Percentiles rank a stretch among this genome's conserved stretches.
These are phyloP conservation scores for Apiotrichum domesticum DNA, from an alignment of 1,284 basidiomycete genomes.

Conservation along the genomic window DNA sequence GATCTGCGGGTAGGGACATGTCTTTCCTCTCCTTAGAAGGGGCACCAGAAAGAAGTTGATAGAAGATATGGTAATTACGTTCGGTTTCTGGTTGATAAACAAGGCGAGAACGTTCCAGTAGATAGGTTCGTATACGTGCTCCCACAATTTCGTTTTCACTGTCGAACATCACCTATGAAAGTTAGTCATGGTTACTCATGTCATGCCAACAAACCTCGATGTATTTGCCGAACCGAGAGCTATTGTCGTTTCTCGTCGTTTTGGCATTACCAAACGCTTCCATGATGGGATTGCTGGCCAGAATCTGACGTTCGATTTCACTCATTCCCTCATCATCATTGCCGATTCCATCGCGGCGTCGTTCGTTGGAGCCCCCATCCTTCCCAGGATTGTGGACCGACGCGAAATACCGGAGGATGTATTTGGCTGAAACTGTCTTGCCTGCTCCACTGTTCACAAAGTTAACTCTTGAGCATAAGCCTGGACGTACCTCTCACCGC, in stretches of 20 bases:
- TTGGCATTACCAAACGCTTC: slow-evolving; percentile 99
- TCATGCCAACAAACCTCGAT: slow-evolving; percentile 66
- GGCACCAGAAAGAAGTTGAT: slow-evolving; percentile 95
- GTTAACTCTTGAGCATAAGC: not conserved
- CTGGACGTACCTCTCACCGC: slow-evolving; percentile 78
- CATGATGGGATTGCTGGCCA: slow-evolving; percentile 97
- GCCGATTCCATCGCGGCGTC: slow-evolving; percentile 20
- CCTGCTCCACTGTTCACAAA: slow-evolving; percentile 73
- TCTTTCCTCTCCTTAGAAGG: slow-evolving; percentile 93
- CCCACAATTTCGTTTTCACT: slow-evolving; percentile 93
- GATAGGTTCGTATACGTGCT: slow-evolving; percentile 93
- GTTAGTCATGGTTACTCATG: not conserved
- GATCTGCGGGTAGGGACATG: slow-evolving; percentile 77
- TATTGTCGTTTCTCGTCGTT: slow-evolving; percentile 98
- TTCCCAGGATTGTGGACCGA: slow-evolving; percentile 85
- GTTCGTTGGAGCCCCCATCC: slow-evolving; percentile 18
- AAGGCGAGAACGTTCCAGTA: slow-evolving; percentile 92
- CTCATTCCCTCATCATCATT: slow-evolving; percentile 56
- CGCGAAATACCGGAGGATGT: slow-evolving; percentile 98
- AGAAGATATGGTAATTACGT: slow-evolving; percentile 99
- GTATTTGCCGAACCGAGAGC: slow-evolving; percentile 98
- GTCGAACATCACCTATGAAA: slow-evolving; percentile 82
- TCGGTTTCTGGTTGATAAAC: slow-evolving; percentile 96
- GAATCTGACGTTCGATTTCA: slow-evolving; percentile 92
- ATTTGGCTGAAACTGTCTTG: slow-evolving; percentile 99